Base-by-base conservation (phyloP, 148 eudicot species). In the Polygonum aviculare region DNA sequence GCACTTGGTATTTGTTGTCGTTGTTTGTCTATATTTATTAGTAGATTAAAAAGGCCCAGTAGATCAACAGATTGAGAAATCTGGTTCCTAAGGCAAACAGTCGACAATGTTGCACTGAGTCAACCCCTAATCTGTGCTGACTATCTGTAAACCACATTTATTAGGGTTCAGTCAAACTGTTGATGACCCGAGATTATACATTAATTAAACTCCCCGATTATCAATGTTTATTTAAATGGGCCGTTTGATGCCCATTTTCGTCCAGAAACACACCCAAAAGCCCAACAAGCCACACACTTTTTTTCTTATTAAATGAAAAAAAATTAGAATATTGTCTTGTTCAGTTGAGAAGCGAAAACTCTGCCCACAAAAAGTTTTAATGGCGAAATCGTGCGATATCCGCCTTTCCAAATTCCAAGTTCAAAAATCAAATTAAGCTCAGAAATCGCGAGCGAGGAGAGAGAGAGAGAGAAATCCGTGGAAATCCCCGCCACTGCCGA, bases 331-430 rank as follows among this genome's bases (percentile, higher is more conserved):
- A 21, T 26, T 60, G 26, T 22, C 14, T 3, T 67, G 72, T 67
- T 67, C 72, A 35, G 21, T 67, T 3, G 21, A 36, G 72, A 67
- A n/a, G 15, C 40, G 44, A 65, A 1, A 36, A 3, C 14, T n/a
- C 38, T 19, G 10, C 72, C 19, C 44, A 35, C 39, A 62, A 11
- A 22, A 12, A 67, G 72, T 67, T 26, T 26, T 12, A 44, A 4
- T 67, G 72, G 72, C 41, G 72, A 67, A 67, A 36, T 67, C 72
- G 72, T 67, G 44, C 72, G 44, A 9, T 67, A 35, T 67, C n/a
- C 38, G 19, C 19, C 44, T 67, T 16, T 67, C 72, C 40, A 36
- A 35, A 67, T 67, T 67, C 44, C 72, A 14, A 35, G 72, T 67
- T 67, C 72, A 67, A 67, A 67, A 67, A 35, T 67, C 72, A 67